Evolutionary conservation across 352 stramenopile species (phyloP), one percentile per base, ranked within the genome.

Genomic region (Phytopythium helicoides): DNA sequence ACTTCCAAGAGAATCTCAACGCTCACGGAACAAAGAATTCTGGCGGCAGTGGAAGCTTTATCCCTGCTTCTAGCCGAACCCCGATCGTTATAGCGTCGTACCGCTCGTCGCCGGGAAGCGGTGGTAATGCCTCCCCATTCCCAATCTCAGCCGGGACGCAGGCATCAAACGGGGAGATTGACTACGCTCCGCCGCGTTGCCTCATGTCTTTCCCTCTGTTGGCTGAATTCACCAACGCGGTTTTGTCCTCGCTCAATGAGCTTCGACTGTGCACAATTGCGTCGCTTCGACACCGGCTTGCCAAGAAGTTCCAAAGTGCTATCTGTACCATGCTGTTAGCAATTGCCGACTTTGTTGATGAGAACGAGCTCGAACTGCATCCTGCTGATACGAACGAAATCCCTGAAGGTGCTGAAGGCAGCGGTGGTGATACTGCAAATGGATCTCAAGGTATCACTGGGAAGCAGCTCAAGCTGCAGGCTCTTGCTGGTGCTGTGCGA

Each of bases 161-260:
- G 14, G n/a, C 41, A 7, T 18, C 40, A 3, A 42, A 19, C 19
- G 54, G 46, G 2, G 71, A 65, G 31, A 71, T 78, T 21, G 81
- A 85, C 44, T 86, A 81, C 52, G 75, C 78, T 11, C 83, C 87
- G 0, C 87, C 87, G 0, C 76, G 84, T 15, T 70, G 76, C n/a
- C 68, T 96, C 18, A 91, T 96, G 78, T 80, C 84, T 22, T 95
- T 92, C 56, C 87, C 87, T n/a, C 65, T 92, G 28, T 47, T 94
- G 39, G 87, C 86, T 0, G 81, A 93, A 54, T 87, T 93, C 40
- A 94, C 80, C 3, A 96, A 96, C 66, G 73, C 77, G 2, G 19
- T 96, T 22, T 54, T 96, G 2, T 61, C 71, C 21, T 91, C 81
- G 8, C 78, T 95, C 21, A 96, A 96, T 41, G 81, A 95, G 40